phyloP scores from a whole-genome alignment of 345 rosid species.

The Eucalyptus guilfoylei region DNA sequence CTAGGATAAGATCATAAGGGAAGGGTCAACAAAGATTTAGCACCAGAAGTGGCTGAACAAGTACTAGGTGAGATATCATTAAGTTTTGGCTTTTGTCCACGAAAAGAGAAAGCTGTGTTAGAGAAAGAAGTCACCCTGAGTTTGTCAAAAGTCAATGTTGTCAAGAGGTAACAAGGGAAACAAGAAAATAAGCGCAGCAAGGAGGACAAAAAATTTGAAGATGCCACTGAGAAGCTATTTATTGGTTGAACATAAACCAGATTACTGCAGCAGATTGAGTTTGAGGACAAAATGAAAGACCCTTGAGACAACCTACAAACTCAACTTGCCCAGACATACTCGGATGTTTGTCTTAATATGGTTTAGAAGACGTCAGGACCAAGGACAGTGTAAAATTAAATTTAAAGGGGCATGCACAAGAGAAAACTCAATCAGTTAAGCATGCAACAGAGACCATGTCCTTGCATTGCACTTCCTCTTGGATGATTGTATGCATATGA shows the following conservation, averaged over 20 bases:
- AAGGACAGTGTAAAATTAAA: not conserved
- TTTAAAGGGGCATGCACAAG: not conserved
- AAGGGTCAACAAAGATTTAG: not conserved
- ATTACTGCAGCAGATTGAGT: not conserved
- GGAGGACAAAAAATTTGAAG: not conserved
- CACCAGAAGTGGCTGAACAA: not conserved
- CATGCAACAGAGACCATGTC: not conserved
- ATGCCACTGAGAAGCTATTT: not conserved
- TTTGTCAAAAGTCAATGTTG: not conserved
- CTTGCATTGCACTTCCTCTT: not conserved
- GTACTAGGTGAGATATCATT: not conserved
- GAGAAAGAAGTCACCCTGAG: not conserved
- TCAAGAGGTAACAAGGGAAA: not conserved
- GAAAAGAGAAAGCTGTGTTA: not conserved
- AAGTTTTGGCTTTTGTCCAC: not conserved
- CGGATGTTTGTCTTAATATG: not conserved
- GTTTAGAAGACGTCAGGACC: not conserved
- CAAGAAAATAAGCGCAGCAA: not conserved
- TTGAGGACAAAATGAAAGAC: not conserved
- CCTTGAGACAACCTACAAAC: not conserved
- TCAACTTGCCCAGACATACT: not conserved
- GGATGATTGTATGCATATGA: not conserved
- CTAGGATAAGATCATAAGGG: not conserved
- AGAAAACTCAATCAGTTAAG: not conserved
- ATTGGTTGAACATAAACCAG: not conserved